phyloP scores from a whole-genome alignment of 2,329 filamentous ascomycete species.

The Lanzia echinophila region DNA sequence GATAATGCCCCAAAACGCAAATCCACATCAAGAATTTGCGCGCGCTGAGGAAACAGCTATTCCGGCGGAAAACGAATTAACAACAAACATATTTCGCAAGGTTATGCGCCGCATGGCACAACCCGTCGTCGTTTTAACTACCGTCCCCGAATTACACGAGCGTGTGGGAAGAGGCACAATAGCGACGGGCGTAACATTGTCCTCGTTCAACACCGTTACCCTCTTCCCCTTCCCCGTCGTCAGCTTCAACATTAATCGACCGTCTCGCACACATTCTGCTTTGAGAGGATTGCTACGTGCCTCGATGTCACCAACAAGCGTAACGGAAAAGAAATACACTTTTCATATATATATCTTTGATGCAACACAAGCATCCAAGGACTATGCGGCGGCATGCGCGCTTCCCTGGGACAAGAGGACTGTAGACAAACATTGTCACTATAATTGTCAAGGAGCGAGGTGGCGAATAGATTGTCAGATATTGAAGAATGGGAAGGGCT shows the following conservation, averaged over 20 bases:
- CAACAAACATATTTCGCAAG: too few species aligned
- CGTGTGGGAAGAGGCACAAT: too few species aligned
- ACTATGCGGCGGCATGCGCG: neutral
- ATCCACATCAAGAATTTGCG: too few species aligned
- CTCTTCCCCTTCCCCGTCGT: constrained; percentile 26
- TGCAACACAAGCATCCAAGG: neutral
- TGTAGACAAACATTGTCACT: constrained; percentile 24
- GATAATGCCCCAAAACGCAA: too few species aligned
- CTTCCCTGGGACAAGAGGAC: neutral
- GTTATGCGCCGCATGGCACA: constrained; percentile 28
- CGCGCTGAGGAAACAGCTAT: too few species aligned
- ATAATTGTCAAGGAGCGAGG: constrained; percentile 7
- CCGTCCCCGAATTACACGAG: constrained; percentile 12
- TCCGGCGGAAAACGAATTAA: too few species aligned
- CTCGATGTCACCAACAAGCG: too few species aligned
- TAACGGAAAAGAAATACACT: neutral
- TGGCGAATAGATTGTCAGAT: constrained; percentile 19
- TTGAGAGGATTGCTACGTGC: constrained; percentile 12
- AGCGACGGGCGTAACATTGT: constrained; percentile 29
- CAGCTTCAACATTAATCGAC: constrained; percentile 30
- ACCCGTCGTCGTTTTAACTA: constrained; percentile 25
- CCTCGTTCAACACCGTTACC: constrained; percentile 29
- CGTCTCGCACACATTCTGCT: constrained; percentile 25
- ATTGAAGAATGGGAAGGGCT: constrained; percentile 1
- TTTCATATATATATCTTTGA: constrained; percentile 4